Conservation (phyloP, 2,329 filamentous ascomycete genomes). For the Alternaria sp. region DNA sequence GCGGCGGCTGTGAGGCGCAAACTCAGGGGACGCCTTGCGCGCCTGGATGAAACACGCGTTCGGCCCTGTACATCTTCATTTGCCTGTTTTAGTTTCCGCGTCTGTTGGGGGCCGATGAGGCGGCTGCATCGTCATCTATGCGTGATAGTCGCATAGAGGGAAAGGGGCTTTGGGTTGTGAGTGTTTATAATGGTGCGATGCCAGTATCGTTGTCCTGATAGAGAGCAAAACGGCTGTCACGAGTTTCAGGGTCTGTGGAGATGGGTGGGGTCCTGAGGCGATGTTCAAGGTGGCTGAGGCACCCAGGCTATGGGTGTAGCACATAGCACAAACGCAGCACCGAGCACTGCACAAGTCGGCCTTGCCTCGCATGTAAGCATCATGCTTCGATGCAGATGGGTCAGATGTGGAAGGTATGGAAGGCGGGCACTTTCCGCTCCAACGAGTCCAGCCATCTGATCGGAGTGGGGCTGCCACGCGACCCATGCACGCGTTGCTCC, state of each 20-base stretch:
- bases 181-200: neutral
- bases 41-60: conserved; percentile 33
- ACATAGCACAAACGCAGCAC: neutral
- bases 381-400: conserved; percentile 1
- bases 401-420: conserved; percentile 6
- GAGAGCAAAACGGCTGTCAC: conserved; percentile 13
- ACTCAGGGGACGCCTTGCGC: conserved; percentile 30
- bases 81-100: conserved; percentile 11
- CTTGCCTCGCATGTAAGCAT: neutral
- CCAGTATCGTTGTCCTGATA: conserved; percentile 1
- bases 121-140: conserved; percentile 5
- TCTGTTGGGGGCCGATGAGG: conserved; percentile 2
- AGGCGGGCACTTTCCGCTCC: conserved; percentile 2
- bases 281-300: neutral
- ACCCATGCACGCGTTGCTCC: conserved; percentile 25
- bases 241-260: conserved; percentile 5
- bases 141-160: neutral
- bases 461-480: conserved; percentile 24
- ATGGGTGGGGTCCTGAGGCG: neutral
- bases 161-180: neutral
- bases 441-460: conserved; percentile 16
- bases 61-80: conserved; percentile 31
- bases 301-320: neutral
- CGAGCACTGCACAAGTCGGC: neutral
- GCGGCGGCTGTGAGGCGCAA: conserved; percentile 22